A percentile compares a stretch with the other conserved stretches of the same genome.
phyloP scores from a whole-genome alignment of 2,329 filamentous ascomycete genomes.

The Sclerotinia nivalis region DNA sequence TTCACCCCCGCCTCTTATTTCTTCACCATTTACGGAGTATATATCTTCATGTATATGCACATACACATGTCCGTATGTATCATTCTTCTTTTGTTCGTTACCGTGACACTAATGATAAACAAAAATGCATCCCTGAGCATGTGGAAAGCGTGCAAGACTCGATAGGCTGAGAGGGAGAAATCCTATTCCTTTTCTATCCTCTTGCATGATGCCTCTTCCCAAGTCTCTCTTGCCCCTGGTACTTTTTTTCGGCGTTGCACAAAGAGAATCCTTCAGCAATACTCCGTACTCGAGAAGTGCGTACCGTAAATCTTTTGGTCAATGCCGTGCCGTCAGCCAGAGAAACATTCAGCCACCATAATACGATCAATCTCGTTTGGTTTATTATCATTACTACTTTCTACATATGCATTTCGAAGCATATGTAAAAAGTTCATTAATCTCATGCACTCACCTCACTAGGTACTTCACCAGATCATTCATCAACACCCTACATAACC shows the following conservation, averaged over 20 bases:
- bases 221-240: constrained; percentile 12
- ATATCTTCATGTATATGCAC: too few species aligned
- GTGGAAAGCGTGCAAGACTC: not conserved
- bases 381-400: not conserved
- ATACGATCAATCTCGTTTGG: not conserved
- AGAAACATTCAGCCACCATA: not conserved
- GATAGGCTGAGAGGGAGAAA: not conserved
- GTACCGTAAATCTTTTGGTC: not conserved
- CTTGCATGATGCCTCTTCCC: constrained; percentile 7
- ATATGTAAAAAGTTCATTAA: not conserved
- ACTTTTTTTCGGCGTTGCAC: not conserved
- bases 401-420: not conserved
- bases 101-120: not conserved
- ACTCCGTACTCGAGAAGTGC: not conserved
- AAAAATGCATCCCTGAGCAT: not conserved
- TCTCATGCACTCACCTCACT: not conserved
- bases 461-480: not conserved
- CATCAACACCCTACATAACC: not conserved
- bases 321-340: constrained; percentile 1
- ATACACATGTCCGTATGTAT: not conserved
- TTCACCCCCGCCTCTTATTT: not conserved
- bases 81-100: not conserved
- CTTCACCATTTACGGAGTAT: too few species aligned
- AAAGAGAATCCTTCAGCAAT: not conserved
- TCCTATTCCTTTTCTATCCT: constrained; percentile 9